Percentiles rank a stretch among this genome's conserved stretches.
Conservation (phyloP, 148 eudicot genomes). For the Vaccinium macrocarpon region DNA sequence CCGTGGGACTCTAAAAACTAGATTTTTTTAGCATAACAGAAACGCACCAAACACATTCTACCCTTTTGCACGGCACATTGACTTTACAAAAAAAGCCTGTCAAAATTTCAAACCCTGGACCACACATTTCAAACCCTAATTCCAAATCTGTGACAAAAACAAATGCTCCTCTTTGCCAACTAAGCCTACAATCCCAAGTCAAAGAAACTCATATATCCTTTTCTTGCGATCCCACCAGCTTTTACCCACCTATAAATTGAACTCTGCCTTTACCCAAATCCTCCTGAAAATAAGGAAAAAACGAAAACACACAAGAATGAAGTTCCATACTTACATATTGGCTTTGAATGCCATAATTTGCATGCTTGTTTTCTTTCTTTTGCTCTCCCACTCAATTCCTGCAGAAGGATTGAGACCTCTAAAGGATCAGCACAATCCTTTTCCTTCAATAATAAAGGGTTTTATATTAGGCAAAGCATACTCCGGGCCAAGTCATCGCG, state of each 20-base stretch:
- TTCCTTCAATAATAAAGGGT: neutral
- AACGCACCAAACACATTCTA: neutral
- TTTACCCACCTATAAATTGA: neutral
- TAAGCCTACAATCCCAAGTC: slow-evolving; percentile 13
- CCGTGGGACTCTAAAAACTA: neutral
- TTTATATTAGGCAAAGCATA: slow-evolving; percentile 8
- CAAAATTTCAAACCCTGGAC: slow-evolving; percentile 7
- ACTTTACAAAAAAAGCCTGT: neutral
- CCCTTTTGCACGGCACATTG: neutral
- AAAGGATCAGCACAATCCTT: neutral
- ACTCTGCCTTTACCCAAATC: no score
- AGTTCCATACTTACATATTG: neutral
- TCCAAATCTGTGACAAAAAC: neutral
- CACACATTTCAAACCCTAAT: neutral
- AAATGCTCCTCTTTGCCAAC: neutral
- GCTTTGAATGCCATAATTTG: neutral
- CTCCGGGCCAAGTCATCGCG: slow-evolving; percentile 27
- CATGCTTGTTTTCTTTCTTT: neutral
- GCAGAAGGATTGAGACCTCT: slow-evolving; percentile 16
- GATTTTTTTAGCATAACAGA: neutral
- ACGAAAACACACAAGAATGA: neutral
- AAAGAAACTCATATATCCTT: neutral
- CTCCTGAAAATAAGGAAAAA: neutral
- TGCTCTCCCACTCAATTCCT: neutral
- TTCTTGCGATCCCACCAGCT: neutral